Base-by-base conservation (phyloP, 129 eudicot genomes). In the Oenanthe sinensis region DNA sequence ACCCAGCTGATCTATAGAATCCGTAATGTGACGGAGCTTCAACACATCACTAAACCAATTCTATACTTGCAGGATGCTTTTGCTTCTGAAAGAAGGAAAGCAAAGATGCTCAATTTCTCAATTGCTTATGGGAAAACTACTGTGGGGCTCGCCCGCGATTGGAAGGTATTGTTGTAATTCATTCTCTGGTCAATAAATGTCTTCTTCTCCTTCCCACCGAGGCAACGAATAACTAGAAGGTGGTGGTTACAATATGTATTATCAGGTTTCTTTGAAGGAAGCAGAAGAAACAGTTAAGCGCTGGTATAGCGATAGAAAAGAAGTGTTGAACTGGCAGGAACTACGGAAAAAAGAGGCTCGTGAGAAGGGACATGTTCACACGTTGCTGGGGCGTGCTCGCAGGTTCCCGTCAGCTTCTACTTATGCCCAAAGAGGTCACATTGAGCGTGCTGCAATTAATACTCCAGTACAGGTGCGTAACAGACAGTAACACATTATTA, bases 371-470 rank as follows among this genome's bases (percentile, higher is more conserved):
- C 73, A 84, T 82, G 99, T 95, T 37, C 81, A 87, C 85, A 95
- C 99, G 17, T 83, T 95, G 83, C 84, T 92, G 44, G 99, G 99
- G 8, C 88, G 99, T 70, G 91, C 96, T 24, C 99, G 99, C 40
- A 80, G 77, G 36, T 95, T 95, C 75, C 97, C 99, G 6, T 88
- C 92, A 12, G 74, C 88, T 30, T 86, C 89, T 74, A 73, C 86
- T 70, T 22, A 50, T 0, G 78, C 83, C 37, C 94, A 87, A 24
- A 86, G 75, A 85, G 85, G 85, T 79, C 99, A 95, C 87, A 90
- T 95, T 73, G 97, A 95, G 68, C 93, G 97, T n/a, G 99, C 99
- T 85, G 99, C 99, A 70, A 95, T 95, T 45, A 95, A 95, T 74
- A 95, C 99, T 14, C 99, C 99, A 12, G 99, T 95, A 30, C 99